phyloP scores from a whole-genome alignment of 208 protist genomes.

The Acanthamoeba healyi region DNA sequence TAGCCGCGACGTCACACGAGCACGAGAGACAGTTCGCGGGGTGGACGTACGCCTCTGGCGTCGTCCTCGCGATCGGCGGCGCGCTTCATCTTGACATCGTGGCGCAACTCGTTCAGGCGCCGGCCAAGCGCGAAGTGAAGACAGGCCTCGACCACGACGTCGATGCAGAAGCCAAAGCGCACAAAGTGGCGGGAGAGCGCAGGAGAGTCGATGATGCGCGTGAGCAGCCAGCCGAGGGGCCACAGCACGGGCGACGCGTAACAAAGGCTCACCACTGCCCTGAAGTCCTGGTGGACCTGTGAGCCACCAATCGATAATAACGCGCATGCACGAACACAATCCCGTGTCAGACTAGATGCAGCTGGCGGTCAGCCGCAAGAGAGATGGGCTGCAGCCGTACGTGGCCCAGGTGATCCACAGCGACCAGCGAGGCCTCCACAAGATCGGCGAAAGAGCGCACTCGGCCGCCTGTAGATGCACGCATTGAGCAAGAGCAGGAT shows the following conservation, averaged over 20 bases:
- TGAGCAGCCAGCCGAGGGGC: conserved; percentile 27
- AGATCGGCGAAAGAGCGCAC: neutral
- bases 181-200: neutral
- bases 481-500: too few relatives aligned
- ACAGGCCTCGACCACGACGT: conserved; percentile 9
- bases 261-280: neutral
- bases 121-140: neutral
- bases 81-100: neutral
- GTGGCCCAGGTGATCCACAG: conserved; percentile 29
- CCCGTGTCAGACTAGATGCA: neutral
- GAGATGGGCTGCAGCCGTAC: too few relatives aligned
- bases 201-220: neutral
- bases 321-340: neutral
- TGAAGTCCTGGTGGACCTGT: conserved; percentile 25
- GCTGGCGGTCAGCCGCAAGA: too few relatives aligned
- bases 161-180: neutral
- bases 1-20: too few relatives aligned
- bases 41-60: too few relatives aligned
- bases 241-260: conserved; percentile 31
- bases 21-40: too few relatives aligned
- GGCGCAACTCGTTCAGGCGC: neutral
- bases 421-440: neutral
- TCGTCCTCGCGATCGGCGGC: neutral
- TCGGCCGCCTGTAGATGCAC: neutral
- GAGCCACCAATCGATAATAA: neutral